A percentile compares a stretch with the other conserved stretches of the same genome.
These are phyloP conservation scores for Thalia dealbata DNA, from an alignment of 176 grass and related monocot species.

Conservation along the genomic window DNA sequence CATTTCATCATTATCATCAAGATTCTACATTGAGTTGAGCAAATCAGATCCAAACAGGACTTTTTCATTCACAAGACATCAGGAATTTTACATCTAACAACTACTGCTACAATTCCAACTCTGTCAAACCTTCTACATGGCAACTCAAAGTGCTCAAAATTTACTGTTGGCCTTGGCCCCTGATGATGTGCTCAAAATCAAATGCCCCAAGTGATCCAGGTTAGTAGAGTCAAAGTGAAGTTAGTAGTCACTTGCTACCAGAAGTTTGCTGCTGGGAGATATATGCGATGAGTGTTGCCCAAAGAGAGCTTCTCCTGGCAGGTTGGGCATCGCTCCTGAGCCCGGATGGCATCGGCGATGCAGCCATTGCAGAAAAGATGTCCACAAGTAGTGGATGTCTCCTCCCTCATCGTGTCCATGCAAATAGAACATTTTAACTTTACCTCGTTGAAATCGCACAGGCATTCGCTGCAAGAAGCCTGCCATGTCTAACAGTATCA, in stretches of 20 bases:
- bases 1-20: too few species aligned
- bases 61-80: neutral
- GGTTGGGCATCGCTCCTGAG: slow-evolving; percentile 13
- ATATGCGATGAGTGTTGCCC: slow-evolving; percentile 11
- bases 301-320: slow-evolving; percentile 1
- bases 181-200: neutral
- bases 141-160: neutral
- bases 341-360: slow-evolving; percentile 3
- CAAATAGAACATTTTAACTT: slow-evolving; percentile 17
- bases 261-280: slow-evolving; percentile 12
- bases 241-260: neutral
- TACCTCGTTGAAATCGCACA: neutral
- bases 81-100: neutral
- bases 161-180: too few species aligned
- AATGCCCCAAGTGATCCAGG: neutral
- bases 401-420: slow-evolving; percentile 17
- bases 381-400: slow-evolving; percentile 15
- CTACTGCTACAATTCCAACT: neutral
- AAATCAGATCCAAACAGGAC: neutral
- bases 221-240: neutral
- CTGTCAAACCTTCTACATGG: neutral
- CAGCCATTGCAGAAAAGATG: slow-evolving; percentile 10
- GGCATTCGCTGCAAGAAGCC: neutral
- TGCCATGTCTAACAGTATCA: neutral
- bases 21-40: neutral